Base-by-base conservation (phyloP, 306 rosid genomes). In the Cicer judaicum region DNA sequence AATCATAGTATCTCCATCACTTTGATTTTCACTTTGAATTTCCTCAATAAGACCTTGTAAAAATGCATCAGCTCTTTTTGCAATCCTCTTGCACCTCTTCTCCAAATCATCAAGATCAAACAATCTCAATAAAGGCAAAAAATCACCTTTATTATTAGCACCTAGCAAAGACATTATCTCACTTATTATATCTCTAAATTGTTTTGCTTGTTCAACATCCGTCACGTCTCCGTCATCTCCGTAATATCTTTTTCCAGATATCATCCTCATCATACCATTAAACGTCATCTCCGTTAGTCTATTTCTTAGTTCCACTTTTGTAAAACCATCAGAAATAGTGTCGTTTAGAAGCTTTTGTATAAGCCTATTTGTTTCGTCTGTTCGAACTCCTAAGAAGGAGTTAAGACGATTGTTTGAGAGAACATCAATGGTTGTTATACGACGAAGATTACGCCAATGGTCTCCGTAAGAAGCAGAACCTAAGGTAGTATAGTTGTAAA, bases 361-460 rank as follows among this genome's bases (percentile, higher is more conserved):
- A 0, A 89, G 7, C 0, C 84, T 75, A 1, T 50, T 39, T 3
- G 82, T 75, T 29, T 89, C 91, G 9, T 87, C 87, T 8, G 10
- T 71, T 2, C 88, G 79, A 16, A 80, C 68, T 0, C 24, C 70
- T 0, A 56, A 16, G 64, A 85, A 87, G 56, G 29, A 36, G 79
- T 73, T 75, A 42, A 80, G 34, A 44, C 83, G 83, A 6, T 73
- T 79, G 48, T 81, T 11, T 4, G 93, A 89, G 39, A 83, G 86
- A 21, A 89, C 85, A 13, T 89, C 89, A 0, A 79, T 60, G 18
- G 89, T 1, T 3, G 86, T 78, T 7, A 89, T 80, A 9, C 89
- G 88, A 52, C 91, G 94, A 4, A 89, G 86, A 77, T 85, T 89
- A 14, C 89, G 91, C 94, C 91, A 89, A 70, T 85, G 91, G 15